Evolutionary conservation across 129 eudicot species (phyloP).

Genomic region (Flaveria ramosissima): DNA sequence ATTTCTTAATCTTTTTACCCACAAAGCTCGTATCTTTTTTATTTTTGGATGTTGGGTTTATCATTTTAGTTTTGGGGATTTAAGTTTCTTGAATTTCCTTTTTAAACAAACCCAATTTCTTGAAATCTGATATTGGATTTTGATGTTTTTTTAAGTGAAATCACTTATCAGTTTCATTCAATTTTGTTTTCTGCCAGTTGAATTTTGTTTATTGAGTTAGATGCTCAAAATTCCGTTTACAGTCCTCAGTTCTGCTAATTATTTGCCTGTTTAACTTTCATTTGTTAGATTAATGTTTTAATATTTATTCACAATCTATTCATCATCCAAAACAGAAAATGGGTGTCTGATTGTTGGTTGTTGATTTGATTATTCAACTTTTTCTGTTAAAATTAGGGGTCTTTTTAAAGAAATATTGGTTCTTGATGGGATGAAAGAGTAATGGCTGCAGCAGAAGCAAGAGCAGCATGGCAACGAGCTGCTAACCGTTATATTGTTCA

Average conservation of each 20-base stretch:
- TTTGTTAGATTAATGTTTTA: background rate
- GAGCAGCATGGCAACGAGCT: slow-evolving; percentile 96
- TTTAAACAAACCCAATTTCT: background rate
- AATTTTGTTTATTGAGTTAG: background rate
- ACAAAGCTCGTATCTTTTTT: slow-evolving; percentile 14
- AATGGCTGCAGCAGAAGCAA: slow-evolving; percentile 97
- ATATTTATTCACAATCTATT: background rate
- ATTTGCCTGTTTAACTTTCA: background rate
- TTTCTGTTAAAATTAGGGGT: background rate
- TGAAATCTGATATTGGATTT: background rate
- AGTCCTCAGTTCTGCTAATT: too few relatives aligned
- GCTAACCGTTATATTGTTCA: slow-evolving; percentile 94
- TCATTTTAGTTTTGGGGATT: background rate
- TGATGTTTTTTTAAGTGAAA: background rate
- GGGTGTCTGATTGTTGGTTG: background rate
- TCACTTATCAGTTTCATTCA: background rate
- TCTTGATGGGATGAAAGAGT: slow-evolving; percentile 41
- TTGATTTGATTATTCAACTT: background rate
- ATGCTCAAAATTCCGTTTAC: too few relatives aligned
- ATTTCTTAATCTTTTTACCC: background rate
- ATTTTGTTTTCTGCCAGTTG: background rate
- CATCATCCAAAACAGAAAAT: background rate
- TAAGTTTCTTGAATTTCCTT: slow-evolving; percentile 15
- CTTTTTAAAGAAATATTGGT: slow-evolving; percentile 13
- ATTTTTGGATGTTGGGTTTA: slow-evolving; percentile 11